phyloP scores from a whole-genome alignment of 1,284 basidiomycete species.

The Cutaneotrichosporon cyanovorans region DNA sequence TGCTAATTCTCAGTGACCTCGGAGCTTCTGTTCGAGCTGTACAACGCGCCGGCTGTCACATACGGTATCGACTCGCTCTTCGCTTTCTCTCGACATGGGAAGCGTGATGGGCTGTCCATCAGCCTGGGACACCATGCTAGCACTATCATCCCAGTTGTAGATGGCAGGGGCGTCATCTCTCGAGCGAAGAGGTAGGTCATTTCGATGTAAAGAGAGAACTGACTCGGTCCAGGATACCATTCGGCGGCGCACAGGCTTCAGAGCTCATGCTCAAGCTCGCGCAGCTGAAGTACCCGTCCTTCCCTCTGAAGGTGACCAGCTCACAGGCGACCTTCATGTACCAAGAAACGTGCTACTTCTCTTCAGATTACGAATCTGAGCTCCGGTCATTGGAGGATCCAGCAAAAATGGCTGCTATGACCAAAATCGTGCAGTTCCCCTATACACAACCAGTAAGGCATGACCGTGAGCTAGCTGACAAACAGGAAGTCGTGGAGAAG shows the following conservation, averaged over 20 bases:
- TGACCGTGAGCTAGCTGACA: neutral
- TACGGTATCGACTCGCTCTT: slow-evolving; percentile 90
- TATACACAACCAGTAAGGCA: slow-evolving; percentile 55
- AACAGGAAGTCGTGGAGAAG: slow-evolving; percentile 65
- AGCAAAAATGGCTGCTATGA: slow-evolving; percentile 55
- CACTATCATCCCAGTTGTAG: slow-evolving; percentile 74
- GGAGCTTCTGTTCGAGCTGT: slow-evolving; percentile 93
- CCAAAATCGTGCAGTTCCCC: slow-evolving; percentile 78
- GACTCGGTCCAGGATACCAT: slow-evolving; percentile 64
- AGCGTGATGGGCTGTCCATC: slow-evolving; percentile 65
- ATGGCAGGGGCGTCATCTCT: slow-evolving; percentile 70
- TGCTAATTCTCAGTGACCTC: slow-evolving; percentile 63
- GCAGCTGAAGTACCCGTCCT: slow-evolving; percentile 92
- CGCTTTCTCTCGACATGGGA: slow-evolving; percentile 60
- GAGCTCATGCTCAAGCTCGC: slow-evolving; percentile 87
- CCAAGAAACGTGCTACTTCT: slow-evolving; percentile 77
- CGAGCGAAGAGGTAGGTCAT: slow-evolving; percentile 67
- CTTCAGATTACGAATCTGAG: slow-evolving; percentile 65
- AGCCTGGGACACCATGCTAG: slow-evolving; percentile 53
- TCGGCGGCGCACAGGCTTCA: slow-evolving; percentile 82
- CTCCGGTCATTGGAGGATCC: slow-evolving; percentile 62
- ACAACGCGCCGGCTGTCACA: slow-evolving; percentile 74
- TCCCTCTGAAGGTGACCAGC: slow-evolving; percentile 54
- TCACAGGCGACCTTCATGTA: slow-evolving; percentile 67
- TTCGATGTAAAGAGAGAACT: neutral